Conservation (phyloP, 208 protist genomes). For the Trypanosoma conorhini region DNA sequence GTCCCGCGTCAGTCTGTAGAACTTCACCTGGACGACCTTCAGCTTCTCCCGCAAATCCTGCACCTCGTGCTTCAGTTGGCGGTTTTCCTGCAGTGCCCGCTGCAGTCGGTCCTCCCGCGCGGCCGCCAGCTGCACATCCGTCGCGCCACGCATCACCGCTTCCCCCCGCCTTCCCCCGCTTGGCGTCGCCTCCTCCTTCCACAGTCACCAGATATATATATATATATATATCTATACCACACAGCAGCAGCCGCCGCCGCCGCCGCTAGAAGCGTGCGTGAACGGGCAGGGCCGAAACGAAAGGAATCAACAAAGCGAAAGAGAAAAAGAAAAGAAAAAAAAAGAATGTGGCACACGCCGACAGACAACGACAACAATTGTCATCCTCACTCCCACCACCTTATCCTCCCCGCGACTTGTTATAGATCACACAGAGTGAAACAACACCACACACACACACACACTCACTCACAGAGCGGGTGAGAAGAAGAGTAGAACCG, state of each 20-base stretch:
- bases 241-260: neutral
- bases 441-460: too few relatives aligned
- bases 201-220: conserved; percentile 5
- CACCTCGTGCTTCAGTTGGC: conserved; percentile 53
- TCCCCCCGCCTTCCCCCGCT: neutral
- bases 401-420: neutral
- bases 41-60: conserved; percentile 68
- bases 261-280: neutral
- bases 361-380: neutral
- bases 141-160: conserved; percentile 9
- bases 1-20: conserved; percentile 66
- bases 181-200: neutral
- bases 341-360: neutral
- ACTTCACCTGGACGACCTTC: conserved; percentile 68
- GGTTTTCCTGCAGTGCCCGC: conserved; percentile 68
- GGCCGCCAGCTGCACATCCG: conserved; percentile 20
- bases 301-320: too few relatives aligned
- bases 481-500: neutral
- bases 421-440: neutral
- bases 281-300: neutral
- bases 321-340: neutral
- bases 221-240: conserved; percentile 1
- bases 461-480: too few relatives aligned
- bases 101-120: conserved; percentile 66
- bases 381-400: neutral